These are phyloP conservation scores for Suillus placidus DNA, from an alignment of 768 basidiomycete species.

Conservation along the genomic window DNA sequence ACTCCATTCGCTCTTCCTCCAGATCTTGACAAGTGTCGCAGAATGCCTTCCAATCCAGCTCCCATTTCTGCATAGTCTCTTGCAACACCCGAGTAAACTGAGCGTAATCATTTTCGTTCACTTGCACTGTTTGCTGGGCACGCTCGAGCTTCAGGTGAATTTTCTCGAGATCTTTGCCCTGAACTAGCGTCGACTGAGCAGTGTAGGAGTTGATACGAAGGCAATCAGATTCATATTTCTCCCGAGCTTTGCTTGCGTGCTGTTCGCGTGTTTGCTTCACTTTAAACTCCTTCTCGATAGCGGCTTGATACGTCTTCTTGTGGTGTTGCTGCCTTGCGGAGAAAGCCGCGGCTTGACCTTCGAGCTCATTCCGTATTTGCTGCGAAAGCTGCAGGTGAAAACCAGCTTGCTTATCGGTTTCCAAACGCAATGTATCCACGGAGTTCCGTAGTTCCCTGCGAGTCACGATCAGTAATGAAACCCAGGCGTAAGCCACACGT, in stretches of 20 bases:
- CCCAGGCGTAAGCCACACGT: slow-evolving; percentile 1
- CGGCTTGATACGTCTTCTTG: slow-evolving; percentile 70
- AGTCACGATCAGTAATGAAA: slow-evolving; percentile 23
- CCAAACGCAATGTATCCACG: slow-evolving; percentile 75
- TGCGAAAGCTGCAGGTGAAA: slow-evolving; percentile 75
- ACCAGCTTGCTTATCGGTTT: slow-evolving; percentile 81
- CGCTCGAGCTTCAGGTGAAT: slow-evolving; percentile 84
- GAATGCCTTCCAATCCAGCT: slow-evolving; percentile 90
- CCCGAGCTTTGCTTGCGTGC: slow-evolving; percentile 85
- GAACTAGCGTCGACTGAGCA: slow-evolving; percentile 86
- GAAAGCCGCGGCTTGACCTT: slow-evolving; percentile 63
- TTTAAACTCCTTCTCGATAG: slow-evolving; percentile 90
- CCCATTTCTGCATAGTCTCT: slow-evolving; percentile 86
- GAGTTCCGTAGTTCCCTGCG: slow-evolving; percentile 79
- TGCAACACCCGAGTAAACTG: slow-evolving; percentile 80
- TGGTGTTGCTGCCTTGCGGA: slow-evolving; percentile 66
- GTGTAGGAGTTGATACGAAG: slow-evolving; percentile 92
- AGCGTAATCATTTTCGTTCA: slow-evolving; percentile 91
- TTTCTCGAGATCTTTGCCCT: slow-evolving; percentile 93
- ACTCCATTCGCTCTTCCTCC: slow-evolving; percentile 92
- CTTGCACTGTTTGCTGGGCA: slow-evolving; percentile 85
- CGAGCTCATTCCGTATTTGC: slow-evolving; percentile 76
- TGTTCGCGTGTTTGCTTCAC: slow-evolving; percentile 84
- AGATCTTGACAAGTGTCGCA: slow-evolving; percentile 95
- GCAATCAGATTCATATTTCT: slow-evolving; percentile 93